Conservation (phyloP, 306 rosid genomes). For the Aeschynomene evenia region DNA sequence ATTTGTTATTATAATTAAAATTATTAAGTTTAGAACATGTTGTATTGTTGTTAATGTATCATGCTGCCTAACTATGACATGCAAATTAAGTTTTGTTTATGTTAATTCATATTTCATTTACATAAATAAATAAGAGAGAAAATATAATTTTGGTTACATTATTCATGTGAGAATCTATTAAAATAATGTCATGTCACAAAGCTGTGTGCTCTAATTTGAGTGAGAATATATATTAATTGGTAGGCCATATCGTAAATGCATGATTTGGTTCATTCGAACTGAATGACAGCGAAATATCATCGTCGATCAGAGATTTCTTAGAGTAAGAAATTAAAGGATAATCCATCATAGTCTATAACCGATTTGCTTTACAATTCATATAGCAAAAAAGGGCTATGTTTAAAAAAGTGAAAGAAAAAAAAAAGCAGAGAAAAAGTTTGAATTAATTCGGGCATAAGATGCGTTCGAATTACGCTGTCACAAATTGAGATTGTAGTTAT, state of each 20-base stretch:
- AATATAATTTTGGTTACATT: neutral
- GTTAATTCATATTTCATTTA: neutral
- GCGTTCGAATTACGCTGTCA: constrained; percentile 40
- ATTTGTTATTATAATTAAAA: too few species aligned
- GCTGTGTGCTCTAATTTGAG: neutral
- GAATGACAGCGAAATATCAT: constrained; percentile 23
- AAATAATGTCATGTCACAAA: neutral
- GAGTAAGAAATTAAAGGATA: neutral
- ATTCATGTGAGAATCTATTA: neutral
- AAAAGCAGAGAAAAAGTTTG: neutral
- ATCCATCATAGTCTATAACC: neutral
- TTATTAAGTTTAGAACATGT: too few species aligned
- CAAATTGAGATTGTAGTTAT: neutral
- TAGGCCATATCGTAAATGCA: constrained; percentile 25
- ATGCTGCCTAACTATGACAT: neutral
- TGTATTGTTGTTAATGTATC: too few species aligned
- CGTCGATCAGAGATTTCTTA: neutral
- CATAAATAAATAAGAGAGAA: neutral
- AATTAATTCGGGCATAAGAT: constrained; percentile 27
- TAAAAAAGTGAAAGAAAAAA: neutral
- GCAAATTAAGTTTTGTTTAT: too few species aligned
- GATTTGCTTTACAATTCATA: neutral
- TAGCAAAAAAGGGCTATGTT: neutral
- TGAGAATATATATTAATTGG: constrained; percentile 20
- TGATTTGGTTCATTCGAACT: constrained; percentile 27